Percentiles rank a stretch among this genome's conserved stretches.
phyloP scores from a whole-genome alignment of 305 asterid species.

The Caryopteris hybrid region DNA sequence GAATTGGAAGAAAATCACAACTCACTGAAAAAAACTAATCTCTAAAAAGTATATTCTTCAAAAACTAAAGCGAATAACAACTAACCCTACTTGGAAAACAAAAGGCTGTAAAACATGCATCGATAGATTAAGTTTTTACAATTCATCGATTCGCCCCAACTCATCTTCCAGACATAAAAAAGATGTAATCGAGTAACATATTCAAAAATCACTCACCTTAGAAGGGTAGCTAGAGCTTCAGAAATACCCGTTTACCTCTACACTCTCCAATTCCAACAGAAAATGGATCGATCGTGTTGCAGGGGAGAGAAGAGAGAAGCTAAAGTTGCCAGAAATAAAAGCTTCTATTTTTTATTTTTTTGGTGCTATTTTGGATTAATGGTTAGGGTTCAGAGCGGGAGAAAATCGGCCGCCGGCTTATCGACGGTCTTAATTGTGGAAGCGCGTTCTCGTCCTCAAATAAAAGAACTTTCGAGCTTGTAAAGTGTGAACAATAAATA shows the following conservation, averaged over 20 bases:
- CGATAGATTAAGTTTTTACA: no score
- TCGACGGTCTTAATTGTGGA: conserved; percentile 8
- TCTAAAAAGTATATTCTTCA: background rate
- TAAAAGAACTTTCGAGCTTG: background rate
- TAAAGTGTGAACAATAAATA: no score
- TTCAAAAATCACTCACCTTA: conserved; percentile 18
- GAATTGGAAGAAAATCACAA: background rate
- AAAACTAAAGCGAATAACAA: background rate
- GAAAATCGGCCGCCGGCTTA: conserved; percentile 13
- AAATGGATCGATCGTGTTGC: background rate
- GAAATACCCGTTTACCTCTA: conserved; percentile 3
- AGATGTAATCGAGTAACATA: background rate
- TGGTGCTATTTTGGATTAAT: background rate
- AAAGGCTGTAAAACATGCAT: background rate
- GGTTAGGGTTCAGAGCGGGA: conserved; percentile 38
- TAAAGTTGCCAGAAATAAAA: background rate
- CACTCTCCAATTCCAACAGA: conserved; percentile 7
- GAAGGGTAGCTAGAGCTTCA: background rate
- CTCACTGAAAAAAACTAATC: background rate
- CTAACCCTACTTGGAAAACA: background rate
- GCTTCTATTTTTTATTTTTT: conserved; percentile 2
- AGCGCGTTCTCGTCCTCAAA: background rate
- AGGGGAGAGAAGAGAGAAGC: background rate
- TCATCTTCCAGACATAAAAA: background rate
- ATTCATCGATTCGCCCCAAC: background rate